Base-by-base conservation (phyloP, 352 stramenopile species). In the Phytophthora pinifolia region DNA sequence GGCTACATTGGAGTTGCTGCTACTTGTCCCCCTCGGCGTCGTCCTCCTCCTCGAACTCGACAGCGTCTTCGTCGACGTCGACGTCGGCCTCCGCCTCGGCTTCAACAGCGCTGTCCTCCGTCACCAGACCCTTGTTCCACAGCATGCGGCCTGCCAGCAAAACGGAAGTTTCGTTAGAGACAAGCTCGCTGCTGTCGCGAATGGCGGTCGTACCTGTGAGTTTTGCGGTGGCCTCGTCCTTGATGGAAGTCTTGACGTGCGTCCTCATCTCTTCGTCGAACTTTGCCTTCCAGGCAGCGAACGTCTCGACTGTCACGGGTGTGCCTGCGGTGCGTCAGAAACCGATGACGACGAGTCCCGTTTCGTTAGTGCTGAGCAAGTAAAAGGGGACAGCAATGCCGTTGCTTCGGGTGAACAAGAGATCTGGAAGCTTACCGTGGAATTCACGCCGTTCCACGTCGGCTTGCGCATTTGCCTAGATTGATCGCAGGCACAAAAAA, bases 241-340 rank as follows among this genome's bases (percentile, higher is more conserved):
- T 94, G 43, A 77, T 29, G 1, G 66, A 78, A 12, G 35, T 46
- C 51, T 88, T 89, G 39, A 70, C 14, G 36, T 57, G 9, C 46
- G 22, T 42, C 4, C 54, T 59, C 79, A 88, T 90, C 60, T 92
- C 84, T 0, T 31, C 43, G 17, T 92, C 82, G 44, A 94, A 94
- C 36, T 77, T 81, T 14, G 56, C 66, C 50, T 79, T 83, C 84
- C 84, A 94, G 13, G 59, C 75, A 18, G 72, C 72, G 49, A 94
- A 94, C 17, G 70, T 71, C 55, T 89, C 79, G 29, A 92, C 67
- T 44, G 82, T 94, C 25, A 94, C 84, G n/a, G 84, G 80, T 2
- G 79, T 92, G 37, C 82, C 80, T 83, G 46, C 47, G 45, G 22
- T 44, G 17, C 43, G 22, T 29, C 46, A 64, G 33, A 41, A 47